Evolutionary conservation across 352 stramenopile species (phyloP).

Genomic region (Pythium plurisporium): DNA sequence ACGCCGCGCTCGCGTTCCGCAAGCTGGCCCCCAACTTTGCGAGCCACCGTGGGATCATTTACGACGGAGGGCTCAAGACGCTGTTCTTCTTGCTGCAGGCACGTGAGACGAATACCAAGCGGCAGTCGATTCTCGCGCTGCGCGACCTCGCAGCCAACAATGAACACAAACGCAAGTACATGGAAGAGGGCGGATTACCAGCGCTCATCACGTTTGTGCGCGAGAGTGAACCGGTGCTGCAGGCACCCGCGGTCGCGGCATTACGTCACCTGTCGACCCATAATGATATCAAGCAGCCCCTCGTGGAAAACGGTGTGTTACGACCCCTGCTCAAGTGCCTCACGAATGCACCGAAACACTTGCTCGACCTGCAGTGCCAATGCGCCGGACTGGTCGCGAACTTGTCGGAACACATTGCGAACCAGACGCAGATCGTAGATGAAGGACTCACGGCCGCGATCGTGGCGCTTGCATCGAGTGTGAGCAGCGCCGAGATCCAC

Average conservation of each 20-base stretch:
- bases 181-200: constrained; percentile 84
- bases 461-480: constrained; percentile 56
- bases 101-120: constrained; percentile 90
- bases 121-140: constrained; percentile 85
- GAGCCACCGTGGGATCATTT: constrained; percentile 85
- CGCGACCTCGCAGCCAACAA: constrained; percentile 88
- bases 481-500: constrained; percentile 90
- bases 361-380: constrained; percentile 90
- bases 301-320: constrained; percentile 80
- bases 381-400: constrained; percentile 93
- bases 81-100: constrained; percentile 90
- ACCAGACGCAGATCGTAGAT: constrained; percentile 91
- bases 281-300: constrained; percentile 80
- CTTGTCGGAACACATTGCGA: constrained; percentile 88
- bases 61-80: constrained; percentile 87
- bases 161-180: constrained; percentile 84
- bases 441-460: constrained; percentile 85
- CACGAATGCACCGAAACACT: constrained; percentile 52
- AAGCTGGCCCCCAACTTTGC: constrained; percentile 92
- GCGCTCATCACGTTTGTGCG: constrained; percentile 87
- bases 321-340: constrained; percentile 87
- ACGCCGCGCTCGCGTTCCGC: constrained; percentile 90
- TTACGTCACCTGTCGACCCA: constrained; percentile 89
- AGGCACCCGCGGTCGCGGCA: constrained; percentile 86
- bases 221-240: constrained; percentile 84